These are phyloP conservation scores for Blumeria hordei DNA, from an alignment of 2,329 filamentous ascomycete species.

Conservation along the genomic window DNA sequence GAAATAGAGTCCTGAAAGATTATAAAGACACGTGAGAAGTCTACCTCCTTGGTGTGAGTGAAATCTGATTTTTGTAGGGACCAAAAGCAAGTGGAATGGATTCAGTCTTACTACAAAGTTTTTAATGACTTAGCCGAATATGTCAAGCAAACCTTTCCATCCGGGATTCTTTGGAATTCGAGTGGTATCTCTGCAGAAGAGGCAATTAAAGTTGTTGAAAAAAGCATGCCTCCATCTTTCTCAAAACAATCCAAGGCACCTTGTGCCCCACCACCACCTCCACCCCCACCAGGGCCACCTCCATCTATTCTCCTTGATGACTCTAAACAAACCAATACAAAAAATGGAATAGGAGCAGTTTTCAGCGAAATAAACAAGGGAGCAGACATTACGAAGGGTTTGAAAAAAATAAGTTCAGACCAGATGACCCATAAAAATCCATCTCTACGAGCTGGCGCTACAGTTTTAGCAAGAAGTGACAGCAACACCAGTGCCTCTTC, in stretches of 20 bases:
- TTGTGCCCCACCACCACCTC: conserved; percentile 32
- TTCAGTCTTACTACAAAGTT: conserved; percentile 76
- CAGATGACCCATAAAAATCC: conserved; percentile 99
- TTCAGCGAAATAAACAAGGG: conserved; percentile 85
- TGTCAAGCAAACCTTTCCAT: conserved; percentile 58
- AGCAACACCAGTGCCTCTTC: conserved; percentile 26
- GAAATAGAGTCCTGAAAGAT: conserved; percentile 80
- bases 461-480: conserved; percentile 35
- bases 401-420: conserved; percentile 83
- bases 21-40: conserved; percentile 50
- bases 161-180: conserved; percentile 69
- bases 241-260: conserved; percentile 23
- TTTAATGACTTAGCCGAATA: conserved; percentile 69
- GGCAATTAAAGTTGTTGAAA: conserved; percentile 32
- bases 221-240: conserved; percentile 19
- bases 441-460: conserved; percentile 47
- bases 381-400: conserved; percentile 59
- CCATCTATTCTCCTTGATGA: conserved; percentile 29
- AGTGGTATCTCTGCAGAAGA: conserved; percentile 50
- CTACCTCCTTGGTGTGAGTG: not conserved
- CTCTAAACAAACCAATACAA: conserved; percentile 19
- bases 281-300: conserved; percentile 46
- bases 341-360: conserved; percentile 55
- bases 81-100: conserved; percentile 60
- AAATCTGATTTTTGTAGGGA: conserved; percentile 28